Base-by-base conservation (phyloP, 306 rosid genomes). In the Fragaria vesca region DNA sequence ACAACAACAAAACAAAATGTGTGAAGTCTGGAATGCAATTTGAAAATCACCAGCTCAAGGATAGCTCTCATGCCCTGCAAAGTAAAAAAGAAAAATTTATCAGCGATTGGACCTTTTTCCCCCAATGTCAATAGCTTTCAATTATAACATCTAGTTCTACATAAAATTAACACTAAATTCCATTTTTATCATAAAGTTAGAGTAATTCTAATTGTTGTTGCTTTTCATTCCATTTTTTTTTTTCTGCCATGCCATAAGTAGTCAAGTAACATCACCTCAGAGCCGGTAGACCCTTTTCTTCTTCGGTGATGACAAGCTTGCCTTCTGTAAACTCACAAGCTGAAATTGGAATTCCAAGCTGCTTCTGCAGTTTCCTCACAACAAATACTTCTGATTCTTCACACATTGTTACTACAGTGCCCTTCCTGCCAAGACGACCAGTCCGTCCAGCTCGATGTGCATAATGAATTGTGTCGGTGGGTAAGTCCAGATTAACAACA, bases 401-500 rank as follows among this genome's bases (percentile, higher is more conserved):
- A 20, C 98, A 95, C 65, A 95, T 76, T 30, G 93, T 88, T 50
- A 95, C 81, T 74, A 95, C 97, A 0, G 86, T 92, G 68, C 98
- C 98, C 45, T 83, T 87, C 89, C 98, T 86, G 36, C 98, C 98
- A 55, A 95, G 97, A 73, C 97, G 85, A 4, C 98, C 97, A 0
- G 98, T 88, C 73, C 98, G 87, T 43, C 98, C 97, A 34, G 98
- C 98, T 68, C 97, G 87, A 78, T 95, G 98, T 2, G 97, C 97
- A 71, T 95, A 95, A 80, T 92, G 98, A 87, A 79, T 82, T 1
- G 97, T 83, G 80, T 92, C 98, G 0, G 97, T 95, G 26, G 98
- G 98, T 26, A 95, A 81, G 71, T 88, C 98, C 55, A 95, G 84
- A 79, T 95, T 95, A 57, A 95, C 97, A 71, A 95, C 98, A 61